A percentile compares a stretch with the other conserved stretches of the same genome.
Evolutionary conservation across 2,329 filamentous ascomycete genomes (phyloP).

Genomic region (Cercospora brassicicola): DNA sequence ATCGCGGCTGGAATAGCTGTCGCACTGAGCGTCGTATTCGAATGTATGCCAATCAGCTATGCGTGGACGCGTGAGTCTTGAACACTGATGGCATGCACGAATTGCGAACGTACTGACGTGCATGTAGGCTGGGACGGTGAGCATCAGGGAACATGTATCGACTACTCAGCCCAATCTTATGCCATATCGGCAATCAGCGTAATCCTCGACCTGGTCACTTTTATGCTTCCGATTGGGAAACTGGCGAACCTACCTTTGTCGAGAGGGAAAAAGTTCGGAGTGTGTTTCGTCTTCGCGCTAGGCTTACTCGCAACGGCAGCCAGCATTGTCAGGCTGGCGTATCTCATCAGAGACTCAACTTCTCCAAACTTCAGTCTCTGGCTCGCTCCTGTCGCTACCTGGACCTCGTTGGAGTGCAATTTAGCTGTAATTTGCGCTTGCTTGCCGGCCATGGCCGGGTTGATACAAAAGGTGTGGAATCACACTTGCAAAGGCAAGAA

Average conservation of each 20-base stretch:
- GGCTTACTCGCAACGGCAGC: conserved; percentile 24
- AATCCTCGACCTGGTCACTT: conserved; percentile 11
- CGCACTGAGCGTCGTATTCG: conserved; percentile 6
- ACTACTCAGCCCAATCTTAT: conserved; percentile 7
- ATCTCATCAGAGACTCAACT: conserved; percentile 9
- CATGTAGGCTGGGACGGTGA: conserved; percentile 7
- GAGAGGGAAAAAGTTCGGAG: conserved; percentile 9
- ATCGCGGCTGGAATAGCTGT: conserved; percentile 1
- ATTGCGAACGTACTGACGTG: background rate
- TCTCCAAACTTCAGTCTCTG: conserved; percentile 16
- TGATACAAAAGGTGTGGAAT: conserved; percentile 12
- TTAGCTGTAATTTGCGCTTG: conserved; percentile 24
- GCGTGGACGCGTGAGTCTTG: conserved; percentile 11
- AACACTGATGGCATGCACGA: background rate
- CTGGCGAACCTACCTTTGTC: conserved; percentile 7
- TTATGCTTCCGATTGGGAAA: conserved; percentile 12
- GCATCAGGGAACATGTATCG: conserved; percentile 7
- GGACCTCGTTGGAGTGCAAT: conserved; percentile 19
- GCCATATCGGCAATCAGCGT: conserved; percentile 12
- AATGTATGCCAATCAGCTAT: conserved; percentile 7
- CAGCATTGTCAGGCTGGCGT: conserved; percentile 17
- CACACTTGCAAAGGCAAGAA: background rate
- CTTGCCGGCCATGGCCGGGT: conserved; percentile 19
- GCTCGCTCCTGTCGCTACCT: conserved; percentile 18
- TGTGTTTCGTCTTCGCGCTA: conserved; percentile 17